Evolutionary conservation across 306 rosid genomes (phyloP).

Genomic region (Erythrophleum fordii): DNA sequence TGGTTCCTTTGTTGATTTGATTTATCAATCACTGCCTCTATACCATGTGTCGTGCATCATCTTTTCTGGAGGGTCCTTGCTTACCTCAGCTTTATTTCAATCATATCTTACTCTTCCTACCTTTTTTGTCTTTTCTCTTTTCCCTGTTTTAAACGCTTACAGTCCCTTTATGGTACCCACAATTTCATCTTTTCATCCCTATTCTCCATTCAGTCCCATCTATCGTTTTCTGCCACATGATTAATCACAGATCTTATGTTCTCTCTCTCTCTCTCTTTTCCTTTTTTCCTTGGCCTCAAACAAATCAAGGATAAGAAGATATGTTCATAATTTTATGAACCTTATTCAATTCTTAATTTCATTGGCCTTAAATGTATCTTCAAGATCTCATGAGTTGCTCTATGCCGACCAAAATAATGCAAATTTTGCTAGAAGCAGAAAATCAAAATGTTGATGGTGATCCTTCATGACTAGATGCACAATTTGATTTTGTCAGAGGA

Average conservation of each 20-base stretch:
- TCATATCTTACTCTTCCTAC: slow-evolving; percentile 35
- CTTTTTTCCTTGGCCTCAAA: neutral
- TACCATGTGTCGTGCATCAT: slow-evolving; percentile 43
- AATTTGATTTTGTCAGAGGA: neutral
- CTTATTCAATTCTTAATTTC: slow-evolving; percentile 1
- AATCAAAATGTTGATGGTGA: neutral
- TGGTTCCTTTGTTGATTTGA: slow-evolving; percentile 30
- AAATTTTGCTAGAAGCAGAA: neutral
- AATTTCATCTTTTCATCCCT: neutral
- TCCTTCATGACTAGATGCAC: neutral
- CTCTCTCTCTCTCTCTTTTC: neutral
- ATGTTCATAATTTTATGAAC: neutral
- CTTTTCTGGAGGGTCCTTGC: slow-evolving; percentile 41
- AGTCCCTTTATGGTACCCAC: slow-evolving; percentile 1
- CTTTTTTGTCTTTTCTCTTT: neutral
- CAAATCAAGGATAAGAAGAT: neutral
- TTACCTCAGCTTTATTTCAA: slow-evolving; percentile 44
- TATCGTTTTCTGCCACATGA: slow-evolving; percentile 23
- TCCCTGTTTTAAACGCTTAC: slow-evolving; percentile 10
- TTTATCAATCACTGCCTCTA: neutral
- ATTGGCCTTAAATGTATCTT: neutral
- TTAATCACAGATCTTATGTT: neutral
- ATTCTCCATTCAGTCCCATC: neutral
- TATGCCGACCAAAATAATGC: neutral
- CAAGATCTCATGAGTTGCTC: neutral